These are phyloP conservation scores for Aspergillus sergii DNA, from an alignment of 2,329 filamentous ascomycete species.

Conservation along the genomic window DNA sequence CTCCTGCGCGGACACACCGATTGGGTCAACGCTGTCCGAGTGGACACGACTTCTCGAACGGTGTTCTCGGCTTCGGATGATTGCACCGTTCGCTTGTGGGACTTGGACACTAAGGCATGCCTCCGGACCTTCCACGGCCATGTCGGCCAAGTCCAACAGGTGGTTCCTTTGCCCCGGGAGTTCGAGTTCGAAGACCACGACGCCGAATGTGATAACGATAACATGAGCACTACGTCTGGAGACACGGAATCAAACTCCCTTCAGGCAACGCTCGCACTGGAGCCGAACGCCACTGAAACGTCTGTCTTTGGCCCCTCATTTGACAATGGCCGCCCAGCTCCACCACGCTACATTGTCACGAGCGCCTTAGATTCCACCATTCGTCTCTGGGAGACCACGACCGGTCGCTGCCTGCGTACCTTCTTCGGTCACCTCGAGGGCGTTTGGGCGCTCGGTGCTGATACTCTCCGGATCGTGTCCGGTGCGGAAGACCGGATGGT, in stretches of 20 bases:
- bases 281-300: slow-evolving; percentile 41
- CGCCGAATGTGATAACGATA: slow-evolving; percentile 59
- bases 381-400: slow-evolving; percentile 85
- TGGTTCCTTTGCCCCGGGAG: slow-evolving; percentile 79
- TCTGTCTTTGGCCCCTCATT: slow-evolving; percentile 67
- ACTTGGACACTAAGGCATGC: slow-evolving; percentile 79
- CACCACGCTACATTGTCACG: slow-evolving; percentile 89
- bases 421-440: slow-evolving; percentile 98
- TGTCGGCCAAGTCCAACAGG: slow-evolving; percentile 92
- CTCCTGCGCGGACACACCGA: slow-evolving; percentile 81
- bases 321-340: slow-evolving; percentile 66
- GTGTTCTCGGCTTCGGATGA: slow-evolving; percentile 94
- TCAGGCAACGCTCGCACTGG: slow-evolving; percentile 27
- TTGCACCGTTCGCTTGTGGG: slow-evolving; percentile 88
- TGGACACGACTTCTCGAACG: slow-evolving; percentile 80
- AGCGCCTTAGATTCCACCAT: slow-evolving; percentile 90
- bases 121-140: slow-evolving; percentile 82
- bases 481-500: slow-evolving; percentile 93
- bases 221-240: slow-evolving; percentile 42
- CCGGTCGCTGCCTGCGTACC: slow-evolving; percentile 80
- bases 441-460: slow-evolving; percentile 88
- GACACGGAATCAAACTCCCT: slow-evolving; percentile 30
- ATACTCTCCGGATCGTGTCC: slow-evolving; percentile 83
- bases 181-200: slow-evolving; percentile 83
- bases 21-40: slow-evolving; percentile 94